Evolutionary conservation across 2,329 filamentous ascomycete species (phyloP), one percentile per base, ranked within the genome.

Genomic region (Fusarium sacchari): DNA sequence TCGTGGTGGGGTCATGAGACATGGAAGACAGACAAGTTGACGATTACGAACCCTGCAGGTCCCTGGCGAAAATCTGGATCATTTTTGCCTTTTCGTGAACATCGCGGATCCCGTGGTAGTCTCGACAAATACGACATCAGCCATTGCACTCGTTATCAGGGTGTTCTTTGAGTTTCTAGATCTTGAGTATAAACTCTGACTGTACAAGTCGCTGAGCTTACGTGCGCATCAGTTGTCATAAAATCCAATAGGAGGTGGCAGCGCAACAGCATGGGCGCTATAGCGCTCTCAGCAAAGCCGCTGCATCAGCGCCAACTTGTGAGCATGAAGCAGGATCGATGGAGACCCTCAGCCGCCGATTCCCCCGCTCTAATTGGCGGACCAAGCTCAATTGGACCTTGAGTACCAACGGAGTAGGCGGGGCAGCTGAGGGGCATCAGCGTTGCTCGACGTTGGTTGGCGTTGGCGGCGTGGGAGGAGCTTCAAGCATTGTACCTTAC

Each of bases 371-470:
- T 64, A 61, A 74, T 75, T 74, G 72, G 72, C 36, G 28, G 34
- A 47, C 60, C 66, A 66, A 70, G 46, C 67, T 70, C 60, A 52
- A 62, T 69, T 77, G 67, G 69, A 61, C 59, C 58, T 44, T 56
- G 20, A 18, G 26, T 22, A 28, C 44, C 20, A 28, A 30, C 26
- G 44, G 50, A 72, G 67, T 74, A 70, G 74, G 76, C 72, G 76
- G 76, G 75, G 76, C 76, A 78, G 74, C 70, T 78, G 76, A 76
- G 76, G 76, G 74, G 76, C 71, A 75, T 69, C 67, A 71, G 68
- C 49, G 40, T 69, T 43, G 42, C n/a, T 43, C n/a, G n/a, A 43
- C 42, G 42, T 24, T 59, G 67, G 37, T 68, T 60, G 58, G 67
- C 64, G 52, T 55, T 49, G 63, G 65, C 67, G 69, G 72, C 65